Evolutionary conservation across 2,329 filamentous ascomycete species (phyloP).

Genomic region (Ambrosiella xylebori): DNA sequence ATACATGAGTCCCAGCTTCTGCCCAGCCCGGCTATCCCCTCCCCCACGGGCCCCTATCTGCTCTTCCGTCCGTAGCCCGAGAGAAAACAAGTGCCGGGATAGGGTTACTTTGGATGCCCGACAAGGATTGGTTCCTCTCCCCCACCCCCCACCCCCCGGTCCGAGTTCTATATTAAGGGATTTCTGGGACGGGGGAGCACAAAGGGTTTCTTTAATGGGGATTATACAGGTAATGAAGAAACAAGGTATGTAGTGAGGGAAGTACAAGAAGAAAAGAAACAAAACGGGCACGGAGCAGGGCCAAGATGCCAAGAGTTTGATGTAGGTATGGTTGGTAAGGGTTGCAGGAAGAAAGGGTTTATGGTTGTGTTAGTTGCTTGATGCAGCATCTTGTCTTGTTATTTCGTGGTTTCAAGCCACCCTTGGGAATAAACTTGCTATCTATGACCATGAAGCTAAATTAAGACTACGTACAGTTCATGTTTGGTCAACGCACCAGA

Average conservation of each 20-base stretch:
- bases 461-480: no score
- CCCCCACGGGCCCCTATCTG: background rate
- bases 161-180: background rate
- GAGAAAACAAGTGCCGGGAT: background rate
- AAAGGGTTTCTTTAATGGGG: background rate
- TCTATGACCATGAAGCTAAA: no score
- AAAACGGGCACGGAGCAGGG: constrained; percentile 4
- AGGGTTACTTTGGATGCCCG: background rate
- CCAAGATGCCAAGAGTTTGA: constrained; percentile 3
- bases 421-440: no score
- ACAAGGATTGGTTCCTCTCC: background rate
- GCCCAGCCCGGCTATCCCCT: no score
- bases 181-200: background rate
- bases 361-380: background rate
- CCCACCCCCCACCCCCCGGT: background rate
- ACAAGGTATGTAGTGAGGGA: background rate
- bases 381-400: background rate
- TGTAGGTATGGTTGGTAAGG: background rate
- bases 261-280: background rate
- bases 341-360: background rate
- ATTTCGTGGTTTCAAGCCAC: background rate
- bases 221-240: background rate
- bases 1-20: background rate
- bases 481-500: no score
- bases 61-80: background rate